Evolutionary conservation across 139 green algal genomes (phyloP), one percentile per base, ranked within the genome.

Genomic region (Chlamydomonas sp.): DNA sequence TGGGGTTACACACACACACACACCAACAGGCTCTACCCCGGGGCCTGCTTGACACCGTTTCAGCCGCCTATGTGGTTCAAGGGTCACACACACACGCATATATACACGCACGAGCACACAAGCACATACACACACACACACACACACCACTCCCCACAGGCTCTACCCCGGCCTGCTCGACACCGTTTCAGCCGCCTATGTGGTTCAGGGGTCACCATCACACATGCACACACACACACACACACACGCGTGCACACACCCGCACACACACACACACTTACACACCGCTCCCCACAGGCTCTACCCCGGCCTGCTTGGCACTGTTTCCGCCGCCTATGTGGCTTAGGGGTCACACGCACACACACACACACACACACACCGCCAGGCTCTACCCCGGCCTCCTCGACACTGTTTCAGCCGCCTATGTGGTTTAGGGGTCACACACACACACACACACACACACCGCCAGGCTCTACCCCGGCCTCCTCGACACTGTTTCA

Each of bases 391-490:
- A 54, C 13, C 54, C 54, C 54, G 13, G 22, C n/a, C 13, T 63
- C 20, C 13, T 20, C 54, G 22, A 28, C 22, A 63, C 26, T 24
- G 22, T 63, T 63, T 6, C 54, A 16, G 13, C 13, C 20, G 43
- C 43, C 43, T 54, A 54, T 20, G 20, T 54, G 13, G 43, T 54
- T 13, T 13, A 13, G 13, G 43, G 43, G 20, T 63, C 29, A 16
- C 22, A 33, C 20, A 16, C 13, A 24, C 54, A 13, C 13, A 13
- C 26, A 30, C 22, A 16, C 13, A 63, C 54, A 28, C 22, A 63
- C 54, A 33, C n/a, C 54, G 29, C 2, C 50, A 89, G 86, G 86
- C 16, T 63, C 35, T 82, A 78, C 43, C 67, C 75, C 6, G 83
- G 75, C 1, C 26, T 90, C 34, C 66, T 87, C 64, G 58, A 86